Evolutionary conservation across 1,139 yeast genomes (phyloP), one percentile per base, ranked within the genome.

Genomic region (Zygotorulaspora mrakii): DNA sequence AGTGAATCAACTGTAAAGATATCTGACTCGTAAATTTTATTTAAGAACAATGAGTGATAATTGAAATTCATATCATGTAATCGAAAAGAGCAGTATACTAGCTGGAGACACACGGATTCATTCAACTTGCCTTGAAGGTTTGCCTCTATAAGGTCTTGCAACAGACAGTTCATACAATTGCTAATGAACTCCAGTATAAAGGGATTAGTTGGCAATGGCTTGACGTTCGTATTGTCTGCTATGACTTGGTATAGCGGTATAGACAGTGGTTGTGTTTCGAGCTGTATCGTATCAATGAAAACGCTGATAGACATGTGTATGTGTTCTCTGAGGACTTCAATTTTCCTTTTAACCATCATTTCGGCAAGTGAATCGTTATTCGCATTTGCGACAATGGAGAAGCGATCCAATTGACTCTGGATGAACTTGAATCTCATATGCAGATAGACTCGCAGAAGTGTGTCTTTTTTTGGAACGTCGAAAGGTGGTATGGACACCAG

Each of bases 301-400:
- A 47, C 56, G 26, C 47, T 59, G 44, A 48, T 21, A 6, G 53
- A 57, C 50, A 53, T 59, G 48, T 46, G 56, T 30, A 51, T 54
- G 53, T 39, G 74, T 59, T 89, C 96, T 57, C 98, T 71, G 47
- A 85, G 79, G 3, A 85, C 77, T 60, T 91, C 97, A 33, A 88
- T 74, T 54, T 76, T 82, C 48, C 95, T 68, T 53, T 88, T 88
- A 42, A 88, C 67, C 55, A 81, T 85, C 45, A 81, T 77, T 47
- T 83, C 81, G 20, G 78, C 71, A 63, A 58, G 21, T 53, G 65
- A 28, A 9, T 52, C 62, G 40, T 59, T 41, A 50, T 58, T 31
- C 64, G 70, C 52, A 64, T 68, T 48, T 65, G 67, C 35, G 70
- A 70, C 46, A 80, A 69, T 24, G 11, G 54, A 42, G 37, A 53